These are phyloP conservation scores for Mucor velutinosus DNA, from an alignment of 371 early-diverging fungal species.

Conservation along the genomic window DNA sequence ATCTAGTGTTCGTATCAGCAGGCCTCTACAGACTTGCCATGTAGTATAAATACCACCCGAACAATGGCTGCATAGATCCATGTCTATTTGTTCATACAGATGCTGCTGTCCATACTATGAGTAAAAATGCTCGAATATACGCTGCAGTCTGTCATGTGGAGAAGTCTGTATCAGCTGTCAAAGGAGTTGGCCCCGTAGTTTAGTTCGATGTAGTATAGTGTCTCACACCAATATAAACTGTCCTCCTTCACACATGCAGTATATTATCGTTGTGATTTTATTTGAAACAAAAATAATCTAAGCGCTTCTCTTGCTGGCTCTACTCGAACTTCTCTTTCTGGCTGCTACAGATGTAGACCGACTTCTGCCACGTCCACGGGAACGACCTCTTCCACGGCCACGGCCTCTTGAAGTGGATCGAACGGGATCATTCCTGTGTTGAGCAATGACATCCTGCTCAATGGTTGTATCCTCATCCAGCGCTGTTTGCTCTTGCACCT, in stretches of 20 bases:
- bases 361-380: neutral
- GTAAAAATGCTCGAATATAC: neutral
- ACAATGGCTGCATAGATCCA: neutral
- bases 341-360: neutral
- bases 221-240: neutral
- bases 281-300: neutral
- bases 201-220: no score
- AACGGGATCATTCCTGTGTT: neutral
- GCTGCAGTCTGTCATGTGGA: neutral
- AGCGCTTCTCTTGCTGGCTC: conserved; percentile 3
- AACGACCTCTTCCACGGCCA: neutral
- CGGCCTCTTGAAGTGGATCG: neutral
- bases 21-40: conserved; percentile 44
- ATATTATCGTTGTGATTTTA: no score
- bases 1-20: conserved; percentile 45
- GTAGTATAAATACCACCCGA: conserved; percentile 11
- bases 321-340: conserved; percentile 19
- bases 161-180: neutral
- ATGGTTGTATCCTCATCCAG: conserved; percentile 7
- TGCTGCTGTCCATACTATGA: neutral
- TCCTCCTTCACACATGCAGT: neutral
- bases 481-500: conserved; percentile 2
- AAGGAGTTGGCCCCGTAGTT: neutral
- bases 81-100: neutral
- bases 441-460: conserved; percentile 24